A percentile compares a stretch with the other conserved stretches of the same genome.
These are phyloP conservation scores for Penicillium glabrum DNA, from an alignment of 2,329 filamentous ascomycete species.

Conservation along the genomic window DNA sequence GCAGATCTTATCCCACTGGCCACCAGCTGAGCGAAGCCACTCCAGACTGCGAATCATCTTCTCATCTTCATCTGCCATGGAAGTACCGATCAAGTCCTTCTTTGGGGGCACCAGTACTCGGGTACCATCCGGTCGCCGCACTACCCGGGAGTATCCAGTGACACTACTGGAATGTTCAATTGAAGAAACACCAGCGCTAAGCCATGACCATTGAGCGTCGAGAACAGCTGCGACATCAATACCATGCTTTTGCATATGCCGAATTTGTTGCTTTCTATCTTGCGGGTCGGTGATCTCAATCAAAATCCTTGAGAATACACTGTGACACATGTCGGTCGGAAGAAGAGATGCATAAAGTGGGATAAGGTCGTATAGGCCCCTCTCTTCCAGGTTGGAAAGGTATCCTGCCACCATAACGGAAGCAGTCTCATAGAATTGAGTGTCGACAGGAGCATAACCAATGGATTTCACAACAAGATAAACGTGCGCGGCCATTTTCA, in stretches of 20 bases:
- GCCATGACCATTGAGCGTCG: slow-evolving; percentile 61
- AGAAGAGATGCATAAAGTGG: slow-evolving; percentile 87
- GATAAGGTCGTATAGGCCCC: slow-evolving; percentile 72
- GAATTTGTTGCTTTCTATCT: slow-evolving; percentile 67
- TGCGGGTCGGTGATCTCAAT: slow-evolving; percentile 67
- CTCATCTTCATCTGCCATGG: slow-evolving; percentile 61
- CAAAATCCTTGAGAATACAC: slow-evolving; percentile 73
- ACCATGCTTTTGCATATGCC: slow-evolving; percentile 70
- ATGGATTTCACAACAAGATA: slow-evolving; percentile 66
- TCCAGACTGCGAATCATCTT: slow-evolving; percentile 77
- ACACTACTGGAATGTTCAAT: slow-evolving; percentile 32
- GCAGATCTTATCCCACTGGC: slow-evolving; percentile 71
- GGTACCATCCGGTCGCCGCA: slow-evolving; percentile 50
- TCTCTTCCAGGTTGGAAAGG: slow-evolving; percentile 72
- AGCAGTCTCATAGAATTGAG: slow-evolving; percentile 63
- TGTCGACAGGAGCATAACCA: slow-evolving; percentile 49
- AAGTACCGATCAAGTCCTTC: slow-evolving; percentile 68
- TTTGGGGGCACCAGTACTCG: slow-evolving; percentile 65
- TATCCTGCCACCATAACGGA: slow-evolving; percentile 70
- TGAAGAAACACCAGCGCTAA: slow-evolving; percentile 34
- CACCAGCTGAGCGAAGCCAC: slow-evolving; percentile 77
- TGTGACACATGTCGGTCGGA: slow-evolving; percentile 62
- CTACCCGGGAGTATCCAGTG: slow-evolving; percentile 42
- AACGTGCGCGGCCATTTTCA: slow-evolving; percentile 69
- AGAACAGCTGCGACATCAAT: slow-evolving; percentile 74